phyloP scores from a whole-genome alignment of 495 filamentous ascomycete genomes.

The Neurospora sp. region DNA sequence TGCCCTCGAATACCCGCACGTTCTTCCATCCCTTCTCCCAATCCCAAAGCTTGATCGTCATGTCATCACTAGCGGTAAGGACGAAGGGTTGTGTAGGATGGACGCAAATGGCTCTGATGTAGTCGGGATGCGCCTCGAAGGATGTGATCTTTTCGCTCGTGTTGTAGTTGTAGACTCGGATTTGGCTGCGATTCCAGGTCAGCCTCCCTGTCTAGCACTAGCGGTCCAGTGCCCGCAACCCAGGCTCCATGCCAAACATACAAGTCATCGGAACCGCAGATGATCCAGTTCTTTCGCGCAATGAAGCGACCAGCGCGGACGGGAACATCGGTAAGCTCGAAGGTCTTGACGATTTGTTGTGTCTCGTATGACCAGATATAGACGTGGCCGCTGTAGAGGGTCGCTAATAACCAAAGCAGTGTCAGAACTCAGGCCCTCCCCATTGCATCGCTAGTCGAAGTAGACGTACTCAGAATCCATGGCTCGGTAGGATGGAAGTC shows the following conservation, averaged over 20 bases:
- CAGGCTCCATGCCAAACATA: conserved; percentile 43
- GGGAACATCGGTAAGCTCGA: conserved; percentile 97
- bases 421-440: conserved; percentile 1
- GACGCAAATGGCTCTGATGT: conserved; percentile 95
- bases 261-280: conserved; percentile 97
- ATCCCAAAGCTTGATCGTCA: conserved; percentile 99
- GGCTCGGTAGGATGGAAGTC: conserved; percentile 95
- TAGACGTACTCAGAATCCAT: conserved; percentile 70
- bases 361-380: conserved; percentile 99
- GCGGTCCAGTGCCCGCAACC: neutral
- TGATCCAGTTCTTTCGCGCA: conserved; percentile 98
- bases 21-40: conserved; percentile 99
- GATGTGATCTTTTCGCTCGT: conserved; percentile 98
- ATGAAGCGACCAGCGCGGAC: conserved; percentile 95
- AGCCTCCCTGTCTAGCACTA: neutral
- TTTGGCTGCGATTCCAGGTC: conserved; percentile 16
- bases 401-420: conserved; percentile 25
- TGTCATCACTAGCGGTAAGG: conserved; percentile 95
- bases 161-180: conserved; percentile 80
- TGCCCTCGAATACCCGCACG: conserved; percentile 96
- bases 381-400: conserved; percentile 94
- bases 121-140: conserved; percentile 97
- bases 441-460: neutral
- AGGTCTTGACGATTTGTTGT: conserved; percentile 95
- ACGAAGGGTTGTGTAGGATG: conserved; percentile 95